phyloP scores from a whole-genome alignment of 2,329 filamentous ascomycete genomes.

The Coniella lustricola region DNA sequence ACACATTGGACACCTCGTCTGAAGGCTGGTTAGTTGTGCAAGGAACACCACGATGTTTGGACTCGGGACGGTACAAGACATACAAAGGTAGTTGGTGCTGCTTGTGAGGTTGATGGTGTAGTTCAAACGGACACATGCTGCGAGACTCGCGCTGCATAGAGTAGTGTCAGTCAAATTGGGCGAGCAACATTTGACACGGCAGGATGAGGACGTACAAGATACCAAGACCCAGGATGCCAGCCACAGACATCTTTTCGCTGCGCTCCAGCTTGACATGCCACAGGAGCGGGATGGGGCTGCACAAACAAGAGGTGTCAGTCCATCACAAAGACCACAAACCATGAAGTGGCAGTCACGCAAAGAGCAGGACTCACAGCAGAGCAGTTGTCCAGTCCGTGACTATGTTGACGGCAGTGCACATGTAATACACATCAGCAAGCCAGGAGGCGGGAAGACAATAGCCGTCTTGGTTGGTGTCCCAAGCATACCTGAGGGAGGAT shows the following conservation, averaged over 20 bases:
- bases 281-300: slow-evolving; percentile 10
- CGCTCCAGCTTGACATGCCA: slow-evolving; percentile 14
- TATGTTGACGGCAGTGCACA: slow-evolving; percentile 12
- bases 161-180: not conserved
- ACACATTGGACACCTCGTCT: slow-evolving; percentile 10
- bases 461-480: slow-evolving; percentile 11
- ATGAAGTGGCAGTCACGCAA: no score
- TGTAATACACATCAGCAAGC: slow-evolving; percentile 13
- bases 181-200: not conserved
- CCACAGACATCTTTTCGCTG: slow-evolving; percentile 13
- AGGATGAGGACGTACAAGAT: slow-evolving; percentile 8
- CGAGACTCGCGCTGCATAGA: slow-evolving; percentile 7
- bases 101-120: slow-evolving; percentile 13
- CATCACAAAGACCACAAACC: not conserved
- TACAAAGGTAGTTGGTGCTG: slow-evolving; percentile 10
- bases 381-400: slow-evolving; percentile 11
- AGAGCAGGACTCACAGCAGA: not conserved
- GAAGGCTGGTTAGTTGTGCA: not conserved
- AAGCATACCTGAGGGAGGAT: slow-evolving; percentile 1
- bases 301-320: not conserved
- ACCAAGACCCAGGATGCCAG: slow-evolving; percentile 12
- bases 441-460: slow-evolving; percentile 7
- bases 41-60: not conserved
- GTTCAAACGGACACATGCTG: slow-evolving; percentile 13
- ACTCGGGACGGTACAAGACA: not conserved